A percentile compares a stretch with the other conserved stretches of the same genome.
These are phyloP conservation scores for Cucumis hystrix DNA, from an alignment of 306 rosid genomes.

Conservation along the genomic window DNA sequence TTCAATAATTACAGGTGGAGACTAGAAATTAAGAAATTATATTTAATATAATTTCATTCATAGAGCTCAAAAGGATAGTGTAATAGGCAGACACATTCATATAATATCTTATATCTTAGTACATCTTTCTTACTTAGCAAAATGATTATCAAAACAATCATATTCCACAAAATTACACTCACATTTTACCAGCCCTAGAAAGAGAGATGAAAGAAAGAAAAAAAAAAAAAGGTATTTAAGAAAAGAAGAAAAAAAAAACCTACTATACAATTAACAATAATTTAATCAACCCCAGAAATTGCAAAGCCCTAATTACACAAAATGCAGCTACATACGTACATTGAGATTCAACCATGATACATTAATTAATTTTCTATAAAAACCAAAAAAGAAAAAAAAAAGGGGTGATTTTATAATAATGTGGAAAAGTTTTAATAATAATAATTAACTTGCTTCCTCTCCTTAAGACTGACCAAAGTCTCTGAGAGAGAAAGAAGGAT, in stretches of 20 bases:
- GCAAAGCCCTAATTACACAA: slow-evolving; percentile 9
- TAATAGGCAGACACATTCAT: too few species aligned
- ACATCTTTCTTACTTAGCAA: not conserved
- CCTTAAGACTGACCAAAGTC: slow-evolving; percentile 34
- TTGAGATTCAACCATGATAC: not conserved
- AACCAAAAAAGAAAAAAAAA: not conserved
- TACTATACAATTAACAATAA: slow-evolving; percentile 54
- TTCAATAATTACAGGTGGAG: too few species aligned
- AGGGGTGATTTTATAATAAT: not conserved
- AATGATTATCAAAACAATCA: not conserved
- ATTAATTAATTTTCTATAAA: not conserved
- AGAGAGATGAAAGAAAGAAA: not conserved
- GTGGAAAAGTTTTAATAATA: not conserved
- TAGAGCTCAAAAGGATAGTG: too few species aligned
- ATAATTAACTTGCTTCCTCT: not conserved
- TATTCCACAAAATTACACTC: not conserved
- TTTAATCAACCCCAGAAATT: slow-evolving; percentile 13
- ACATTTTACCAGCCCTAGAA: not conserved
- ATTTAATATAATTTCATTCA: too few species aligned
- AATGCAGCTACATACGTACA: slow-evolving; percentile 9
- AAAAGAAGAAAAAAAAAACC: slow-evolving; percentile 1
- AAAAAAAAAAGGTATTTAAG: not conserved
- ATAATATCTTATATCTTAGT: too few species aligned
- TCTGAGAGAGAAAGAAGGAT: slow-evolving; percentile 40
- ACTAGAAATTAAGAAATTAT: too few species aligned